These are phyloP conservation scores for Berberis vulgaris DNA, from an alignment of 164 flowering plant genomes.

Conservation along the genomic window DNA sequence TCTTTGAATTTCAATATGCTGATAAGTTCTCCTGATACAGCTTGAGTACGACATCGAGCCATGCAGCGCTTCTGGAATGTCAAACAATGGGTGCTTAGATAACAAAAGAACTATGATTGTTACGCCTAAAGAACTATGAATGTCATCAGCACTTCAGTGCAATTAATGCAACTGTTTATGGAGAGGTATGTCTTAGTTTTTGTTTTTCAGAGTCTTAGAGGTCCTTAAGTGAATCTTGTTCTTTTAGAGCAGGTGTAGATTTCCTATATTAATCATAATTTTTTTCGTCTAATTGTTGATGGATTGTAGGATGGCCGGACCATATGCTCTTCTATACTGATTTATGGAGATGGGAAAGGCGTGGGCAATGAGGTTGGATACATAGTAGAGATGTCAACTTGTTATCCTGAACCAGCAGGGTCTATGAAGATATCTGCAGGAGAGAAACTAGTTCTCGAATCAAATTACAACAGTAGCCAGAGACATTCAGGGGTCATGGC, in stretches of 20 bases:
- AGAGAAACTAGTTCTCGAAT: conserved; percentile 51
- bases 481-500: conserved; percentile 83
- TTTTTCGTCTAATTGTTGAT: not conserved
- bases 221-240: not conserved
- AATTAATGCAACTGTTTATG: conserved; percentile 49
- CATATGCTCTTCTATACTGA: conserved; percentile 64
- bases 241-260: not conserved
- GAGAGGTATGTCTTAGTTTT: conserved; percentile 33
- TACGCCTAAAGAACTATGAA: conserved; percentile 53
- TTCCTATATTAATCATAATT: not conserved
- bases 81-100: conserved; percentile 30
- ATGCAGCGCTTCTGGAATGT: conserved; percentile 23
- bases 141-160: conserved; percentile 81
- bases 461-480: conserved; percentile 39
- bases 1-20: too few relatives aligned
- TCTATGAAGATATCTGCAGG: conserved; percentile 46
- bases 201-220: not conserved
- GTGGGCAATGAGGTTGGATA: conserved; percentile 75
- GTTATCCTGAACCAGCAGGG: conserved; percentile 65
- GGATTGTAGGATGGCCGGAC: conserved; percentile 55
- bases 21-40: conserved; percentile 22
- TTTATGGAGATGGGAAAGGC: conserved; percentile 63
- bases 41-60: conserved; percentile 61
- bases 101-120: conserved; percentile 30
- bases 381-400: conserved; percentile 83